Evolutionary conservation across 495 filamentous ascomycete species (phyloP).

Genomic region (Penicillium psychrofluorescens): DNA sequence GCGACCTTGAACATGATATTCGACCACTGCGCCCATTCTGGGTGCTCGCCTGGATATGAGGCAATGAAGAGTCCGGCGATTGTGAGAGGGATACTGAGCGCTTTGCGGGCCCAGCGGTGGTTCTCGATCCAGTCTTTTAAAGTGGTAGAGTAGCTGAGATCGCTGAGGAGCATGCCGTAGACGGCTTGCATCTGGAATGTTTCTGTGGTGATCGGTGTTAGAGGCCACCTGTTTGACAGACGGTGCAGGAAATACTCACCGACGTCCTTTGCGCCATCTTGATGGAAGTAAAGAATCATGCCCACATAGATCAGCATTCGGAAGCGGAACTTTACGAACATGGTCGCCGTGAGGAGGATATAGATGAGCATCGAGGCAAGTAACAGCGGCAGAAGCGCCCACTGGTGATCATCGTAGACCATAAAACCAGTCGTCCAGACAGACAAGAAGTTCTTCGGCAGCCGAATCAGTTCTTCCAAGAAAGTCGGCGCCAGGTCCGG

Average conservation of each 20-base stretch:
- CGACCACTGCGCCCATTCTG: slow-evolving; percentile 56
- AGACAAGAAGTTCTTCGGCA: slow-evolving; percentile 46
- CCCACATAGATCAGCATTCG: slow-evolving; percentile 48
- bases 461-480: slow-evolving; percentile 27
- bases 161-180: slow-evolving; percentile 58
- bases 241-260: slow-evolving; percentile 19
- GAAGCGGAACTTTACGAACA: slow-evolving; percentile 49
- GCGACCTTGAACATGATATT: slow-evolving; percentile 35
- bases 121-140: slow-evolving; percentile 10
- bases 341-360: slow-evolving; percentile 47
- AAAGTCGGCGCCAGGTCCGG: slow-evolving; percentile 36
- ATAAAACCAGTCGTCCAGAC: slow-evolving; percentile 56
- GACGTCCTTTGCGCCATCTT: slow-evolving; percentile 26
- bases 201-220: slow-evolving; percentile 12
- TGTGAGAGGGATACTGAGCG: slow-evolving; percentile 50
- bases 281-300: slow-evolving; percentile 48
- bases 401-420: slow-evolving; percentile 59
- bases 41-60: slow-evolving; percentile 55
- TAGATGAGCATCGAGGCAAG: slow-evolving; percentile 58
- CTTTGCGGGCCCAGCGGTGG: slow-evolving; percentile 51
- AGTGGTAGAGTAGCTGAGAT: slow-evolving; percentile 29
- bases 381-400: slow-evolving; percentile 57
- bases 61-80: slow-evolving; percentile 55
- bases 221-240: slow-evolving; percentile 12
- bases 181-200: slow-evolving; percentile 53